phyloP scores from a whole-genome alignment of 2,329 filamentous ascomycete species.

The Elsinoe fawcettii region DNA sequence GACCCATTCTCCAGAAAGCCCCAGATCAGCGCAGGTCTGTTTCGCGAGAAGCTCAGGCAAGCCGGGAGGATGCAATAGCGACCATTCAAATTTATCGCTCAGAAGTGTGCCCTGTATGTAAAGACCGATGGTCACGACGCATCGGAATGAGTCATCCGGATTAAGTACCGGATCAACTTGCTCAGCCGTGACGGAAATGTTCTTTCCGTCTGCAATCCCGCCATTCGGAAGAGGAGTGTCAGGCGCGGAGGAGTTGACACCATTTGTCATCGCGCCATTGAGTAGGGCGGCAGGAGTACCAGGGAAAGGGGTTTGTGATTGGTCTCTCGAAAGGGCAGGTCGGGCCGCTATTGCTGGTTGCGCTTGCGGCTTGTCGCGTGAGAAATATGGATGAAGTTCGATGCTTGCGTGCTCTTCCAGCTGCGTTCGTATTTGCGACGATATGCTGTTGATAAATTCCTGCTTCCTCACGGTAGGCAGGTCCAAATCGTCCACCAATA shows the following conservation, averaged over 20 bases:
- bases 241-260: conserved; percentile 33
- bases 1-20: conserved; percentile 85
- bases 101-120: conserved; percentile 88
- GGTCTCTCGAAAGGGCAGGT: conserved; percentile 42
- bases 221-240: conserved; percentile 41
- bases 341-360: conserved; percentile 28
- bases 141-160: conserved; percentile 89
- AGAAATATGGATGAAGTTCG: conserved; percentile 86
- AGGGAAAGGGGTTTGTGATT: conserved; percentile 37
- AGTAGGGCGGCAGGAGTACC: conserved; percentile 27
- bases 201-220: conserved; percentile 32
- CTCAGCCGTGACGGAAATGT: conserved; percentile 61
- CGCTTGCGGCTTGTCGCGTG: conserved; percentile 39
- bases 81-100: conserved; percentile 98
- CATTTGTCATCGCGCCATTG: conserved; percentile 35
- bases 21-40: conserved; percentile 85
- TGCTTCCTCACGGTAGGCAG: conserved; percentile 59
- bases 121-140: conserved; percentile 82
- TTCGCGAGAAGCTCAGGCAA: conserved; percentile 89
- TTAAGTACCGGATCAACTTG: conserved; percentile 61
- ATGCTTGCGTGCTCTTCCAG: conserved; percentile 94
- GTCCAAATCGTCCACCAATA: conserved; percentile 85
- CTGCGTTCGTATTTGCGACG: conserved; percentile 88
- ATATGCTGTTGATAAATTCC: conserved; percentile 68
- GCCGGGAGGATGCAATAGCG: conserved; percentile 80